Base-by-base conservation (phyloP, 352 stramenopile genomes). In the Globisporangium camurandrum region DNA sequence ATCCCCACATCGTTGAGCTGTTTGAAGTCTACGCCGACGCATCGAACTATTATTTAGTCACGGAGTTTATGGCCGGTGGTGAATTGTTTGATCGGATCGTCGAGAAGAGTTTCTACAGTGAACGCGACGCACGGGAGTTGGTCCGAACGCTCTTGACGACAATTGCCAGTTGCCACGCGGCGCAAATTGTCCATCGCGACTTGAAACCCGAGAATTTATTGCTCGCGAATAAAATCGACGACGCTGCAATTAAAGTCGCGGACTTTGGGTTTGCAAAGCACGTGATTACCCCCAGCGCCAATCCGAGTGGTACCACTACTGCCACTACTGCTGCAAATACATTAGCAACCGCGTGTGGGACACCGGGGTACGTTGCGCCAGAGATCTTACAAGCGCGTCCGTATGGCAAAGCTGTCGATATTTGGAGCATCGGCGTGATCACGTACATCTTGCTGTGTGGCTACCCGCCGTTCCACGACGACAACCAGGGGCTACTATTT, bases 121-220 rank as follows among this genome's bases (percentile, higher is more conserved):
- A 94, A 51, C 67, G 85, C 46, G 78, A 94, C 48, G 83, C 83
- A 8, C 55, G 80, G 37, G 77, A 92, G 40, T 59, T 92, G 1
- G 75, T 92, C 51, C 85, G 86, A 51, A 67, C 86, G 33, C 53
- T 96, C 38, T 67, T 94, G 12, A 58, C 82, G 22, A 87, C 83
- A 16, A 89, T 96, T 47, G 68, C 79, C 31, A 94, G 89, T 66
- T 84, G 89, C 56, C 88, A 97, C 60, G 64, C 78, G 40, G 71
- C 69, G 22, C 71, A 88, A 45, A 77, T 98, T 16, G 92, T 94
- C 7, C 91, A 98, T 59, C 78, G 92, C 19, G 95, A 98, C 58
- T 76, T 98, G 19, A 98, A 98, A 58, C 93, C 95, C 0, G 94
- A 98, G 70, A 99, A 98, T 65, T 62, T 99, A 46, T 69, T 99